Conservation (phyloP, 2,329 filamentous ascomycete genomes). For the Penicillium sp. region DNA sequence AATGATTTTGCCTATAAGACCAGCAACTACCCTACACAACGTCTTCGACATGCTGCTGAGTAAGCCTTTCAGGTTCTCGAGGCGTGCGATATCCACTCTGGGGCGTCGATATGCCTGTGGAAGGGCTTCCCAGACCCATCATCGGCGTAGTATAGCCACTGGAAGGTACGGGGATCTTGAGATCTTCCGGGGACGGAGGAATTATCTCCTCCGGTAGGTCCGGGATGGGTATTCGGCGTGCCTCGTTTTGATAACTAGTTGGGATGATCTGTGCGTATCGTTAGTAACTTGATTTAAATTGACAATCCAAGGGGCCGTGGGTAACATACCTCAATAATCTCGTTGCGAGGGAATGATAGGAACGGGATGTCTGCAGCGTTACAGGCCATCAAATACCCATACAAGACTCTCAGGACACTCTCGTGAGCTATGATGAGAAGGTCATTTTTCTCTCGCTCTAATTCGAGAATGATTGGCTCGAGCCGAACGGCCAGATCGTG, state of each 20-base stretch:
- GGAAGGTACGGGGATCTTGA: constrained; percentile 70
- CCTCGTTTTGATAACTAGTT: constrained; percentile 93
- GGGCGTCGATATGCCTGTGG: constrained; percentile 40
- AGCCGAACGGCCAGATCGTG: constrained; percentile 97
- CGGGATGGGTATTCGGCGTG: constrained; percentile 83
- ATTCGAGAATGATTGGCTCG: constrained; percentile 94
- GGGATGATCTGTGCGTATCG: constrained; percentile 69
- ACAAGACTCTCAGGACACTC: constrained; percentile 92
- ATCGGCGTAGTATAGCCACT: constrained; percentile 47
- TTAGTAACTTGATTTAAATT: constrained; percentile 14
- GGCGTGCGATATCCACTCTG: constrained; percentile 40
- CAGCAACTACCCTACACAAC: constrained; percentile 27
- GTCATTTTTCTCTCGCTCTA: constrained; percentile 95
- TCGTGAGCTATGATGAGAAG: constrained; percentile 98
- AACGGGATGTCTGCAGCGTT: constrained; percentile 91
- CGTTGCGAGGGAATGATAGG: constrained; percentile 88
- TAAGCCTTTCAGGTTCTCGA: constrained; percentile 42
- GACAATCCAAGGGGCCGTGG: not conserved
- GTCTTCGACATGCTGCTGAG: constrained; percentile 43
- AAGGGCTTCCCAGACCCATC: constrained; percentile 37
- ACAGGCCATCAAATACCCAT: constrained; percentile 98
- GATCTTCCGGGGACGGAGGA: constrained; percentile 74
- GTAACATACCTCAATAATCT: constrained; percentile 82
- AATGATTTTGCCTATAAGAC: not conserved
- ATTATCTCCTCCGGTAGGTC: constrained; percentile 62